phyloP scores from a whole-genome alignment of 257 asterid species.

The Penstemon davidsonii region DNA sequence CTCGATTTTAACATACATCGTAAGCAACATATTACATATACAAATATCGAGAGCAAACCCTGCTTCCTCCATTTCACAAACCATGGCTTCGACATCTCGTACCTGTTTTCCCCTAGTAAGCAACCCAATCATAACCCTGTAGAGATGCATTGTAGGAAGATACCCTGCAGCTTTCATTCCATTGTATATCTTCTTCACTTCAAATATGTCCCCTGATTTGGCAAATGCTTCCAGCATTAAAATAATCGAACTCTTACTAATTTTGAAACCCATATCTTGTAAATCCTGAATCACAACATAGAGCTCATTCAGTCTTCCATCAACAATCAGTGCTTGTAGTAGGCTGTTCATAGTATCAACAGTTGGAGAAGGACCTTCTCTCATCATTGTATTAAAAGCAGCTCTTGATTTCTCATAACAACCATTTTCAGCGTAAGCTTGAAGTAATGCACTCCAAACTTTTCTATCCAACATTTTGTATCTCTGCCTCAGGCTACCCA shows the following conservation, averaged over 20 bases:
- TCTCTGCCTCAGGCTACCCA: slow-evolving; percentile 61
- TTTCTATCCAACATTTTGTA: slow-evolving; percentile 55
- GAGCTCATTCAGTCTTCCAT: slow-evolving; percentile 79
- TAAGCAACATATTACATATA: slow-evolving; percentile 70
- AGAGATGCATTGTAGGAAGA: slow-evolving; percentile 95
- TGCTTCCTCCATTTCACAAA: slow-evolving; percentile 80
- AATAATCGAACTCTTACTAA: slow-evolving; percentile 78
- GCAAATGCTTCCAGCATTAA: slow-evolving; percentile 98
- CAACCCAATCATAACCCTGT: slow-evolving; percentile 84
- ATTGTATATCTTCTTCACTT: slow-evolving; percentile 82
- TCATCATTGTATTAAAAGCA: slow-evolving; percentile 84
- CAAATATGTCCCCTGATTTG: slow-evolving; percentile 70
- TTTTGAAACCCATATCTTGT: slow-evolving; percentile 94
- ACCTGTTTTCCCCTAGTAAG: slow-evolving; percentile 69
- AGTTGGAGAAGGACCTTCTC: slow-evolving; percentile 91
- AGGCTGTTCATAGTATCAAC: slow-evolving; percentile 78
- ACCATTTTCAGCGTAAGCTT: slow-evolving; percentile 80
- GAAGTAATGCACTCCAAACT: slow-evolving; percentile 79
- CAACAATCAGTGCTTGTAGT: slow-evolving; percentile 78
- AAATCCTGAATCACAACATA: slow-evolving; percentile 89
- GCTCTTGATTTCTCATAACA: slow-evolving; percentile 95
- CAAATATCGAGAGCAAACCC: slow-evolving; percentile 77
- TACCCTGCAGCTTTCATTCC: slow-evolving; percentile 95
- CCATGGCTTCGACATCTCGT: slow-evolving; percentile 86
- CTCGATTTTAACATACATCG: slow-evolving; percentile 64